Base-by-base conservation (phyloP, 352 stramenopile genomes). In the Globisporangium polare region DNA sequence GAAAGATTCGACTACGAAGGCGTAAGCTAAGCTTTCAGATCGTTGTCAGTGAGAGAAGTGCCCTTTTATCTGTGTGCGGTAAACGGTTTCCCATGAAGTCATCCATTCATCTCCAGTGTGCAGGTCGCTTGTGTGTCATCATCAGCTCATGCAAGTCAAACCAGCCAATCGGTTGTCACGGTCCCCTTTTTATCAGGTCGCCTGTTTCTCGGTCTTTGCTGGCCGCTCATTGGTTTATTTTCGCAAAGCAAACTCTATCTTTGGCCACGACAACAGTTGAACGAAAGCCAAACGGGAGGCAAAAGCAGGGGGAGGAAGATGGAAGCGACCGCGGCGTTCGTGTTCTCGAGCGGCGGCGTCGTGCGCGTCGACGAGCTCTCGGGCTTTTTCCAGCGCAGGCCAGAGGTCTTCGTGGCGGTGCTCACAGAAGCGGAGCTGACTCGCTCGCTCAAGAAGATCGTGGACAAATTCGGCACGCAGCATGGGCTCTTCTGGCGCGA, bases 311-410 rank as follows among this genome's bases (percentile, higher is more conserved):
- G 29, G 6, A 33, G 29, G 4, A 18, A 31, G 17, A 65, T 65
- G 59, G 59, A 65, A 27, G 31, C 15, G 4, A 18, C 53, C 0
- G 59, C 59, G 20, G 59, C 50, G 50, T 65, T 65, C 50, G 50
- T 65, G 15, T 59, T 54, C 39, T 53, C 59, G 15, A 67, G 45
- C 37, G 68, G 61, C n/a, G 53, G 52, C 15, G 58, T 68, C 24
- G 56, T 27, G 41, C 50, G 31, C 0, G n/a, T 26, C 15, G 39
- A 60, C 35, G 59, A 65, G 51, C 51, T 65, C 20, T 43, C 52
- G n/a, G 45, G 50, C 15, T 67, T 86, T 41, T 77, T 59, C 8
- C 18, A 18, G 39, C 29, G 24, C n/a, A 18, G 27, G 3, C 51
- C 59, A 12, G 41, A 53, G 27, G 27, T 65, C 29, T 31, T 47